A percentile compares a stretch with the other conserved stretches of the same genome.
phyloP scores from a whole-genome alignment of 441 rosid genomes.

The Gossypium aridum region DNA sequence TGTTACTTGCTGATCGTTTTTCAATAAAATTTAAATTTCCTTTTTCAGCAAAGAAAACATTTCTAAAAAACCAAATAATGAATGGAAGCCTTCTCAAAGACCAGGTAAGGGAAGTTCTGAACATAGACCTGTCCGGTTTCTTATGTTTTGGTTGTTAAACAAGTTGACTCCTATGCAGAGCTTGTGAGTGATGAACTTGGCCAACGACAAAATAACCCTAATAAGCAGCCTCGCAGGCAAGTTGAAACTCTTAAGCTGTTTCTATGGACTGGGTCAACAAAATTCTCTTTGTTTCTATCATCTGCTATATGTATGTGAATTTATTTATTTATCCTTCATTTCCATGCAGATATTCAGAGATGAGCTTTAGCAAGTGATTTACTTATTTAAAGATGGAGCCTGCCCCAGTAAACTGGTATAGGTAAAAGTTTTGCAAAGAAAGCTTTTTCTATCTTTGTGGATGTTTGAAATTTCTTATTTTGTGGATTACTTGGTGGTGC shows the following conservation, averaged over 20 bases:
- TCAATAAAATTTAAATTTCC: background rate
- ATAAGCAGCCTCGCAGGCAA: slow-evolving; percentile 68
- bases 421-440: slow-evolving; percentile 25
- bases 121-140: background rate
- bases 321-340: too few species aligned
- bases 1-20: background rate
- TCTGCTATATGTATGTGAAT: too few species aligned
- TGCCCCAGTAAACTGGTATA: slow-evolving; percentile 35
- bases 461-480: slow-evolving; percentile 23
- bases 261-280: too few species aligned
- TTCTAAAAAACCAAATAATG: slow-evolving; percentile 44
- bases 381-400: slow-evolving; percentile 22
- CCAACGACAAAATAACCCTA: slow-evolving; percentile 61
- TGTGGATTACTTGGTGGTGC: slow-evolving; percentile 31
- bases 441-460: slow-evolving; percentile 17
- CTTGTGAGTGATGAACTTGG: slow-evolving; percentile 46
- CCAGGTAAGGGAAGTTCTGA: slow-evolving; percentile 35
- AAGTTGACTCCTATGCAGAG: slow-evolving; percentile 29
- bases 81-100: slow-evolving; percentile 52
- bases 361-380: slow-evolving; percentile 76
- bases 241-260: too few species aligned
- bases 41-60: slow-evolving; percentile 63
- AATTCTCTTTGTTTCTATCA: background rate
- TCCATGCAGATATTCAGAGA: slow-evolving; percentile 65
- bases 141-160: slow-evolving; percentile 5